A percentile compares a stretch with the other conserved stretches of the same genome.
Evolutionary conservation across 345 rosid genomes (phyloP).

Genomic region (Zanthoxylum bungeanum): DNA sequence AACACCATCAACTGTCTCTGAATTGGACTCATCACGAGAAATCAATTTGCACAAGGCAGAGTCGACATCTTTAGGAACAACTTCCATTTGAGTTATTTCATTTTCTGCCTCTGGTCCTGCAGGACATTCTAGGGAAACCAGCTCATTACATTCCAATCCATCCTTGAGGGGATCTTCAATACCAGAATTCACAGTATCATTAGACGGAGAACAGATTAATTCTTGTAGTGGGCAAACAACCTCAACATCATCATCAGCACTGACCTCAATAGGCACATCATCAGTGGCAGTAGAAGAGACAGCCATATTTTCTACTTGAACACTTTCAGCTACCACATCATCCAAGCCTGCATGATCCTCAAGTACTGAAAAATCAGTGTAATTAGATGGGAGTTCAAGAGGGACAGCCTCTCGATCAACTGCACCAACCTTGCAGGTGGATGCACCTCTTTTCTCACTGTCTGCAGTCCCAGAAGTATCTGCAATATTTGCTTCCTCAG

Average conservation of each 20-base stretch:
- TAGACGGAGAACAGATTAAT: conserved; percentile 32
- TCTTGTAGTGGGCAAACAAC: conserved; percentile 28
- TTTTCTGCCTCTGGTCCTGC: conserved; percentile 29
- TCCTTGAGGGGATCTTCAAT: conserved; percentile 27
- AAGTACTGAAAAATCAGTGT: conserved; percentile 20
- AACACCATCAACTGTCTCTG: conserved; percentile 17
- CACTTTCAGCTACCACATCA: conserved; percentile 29
- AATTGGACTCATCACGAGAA: conserved; percentile 15
- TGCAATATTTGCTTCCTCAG: conserved; percentile 20
- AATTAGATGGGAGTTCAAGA: conserved; percentile 18
- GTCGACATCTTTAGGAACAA: conserved; percentile 21
- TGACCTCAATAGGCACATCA: conserved; percentile 9
- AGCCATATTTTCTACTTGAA: conserved; percentile 22
- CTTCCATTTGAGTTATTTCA: conserved; percentile 32
- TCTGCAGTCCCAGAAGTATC: conserved; percentile 12
- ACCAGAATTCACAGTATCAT: conserved; percentile 18
- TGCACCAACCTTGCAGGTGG: conserved; percentile 9
- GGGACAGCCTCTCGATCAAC: conserved; percentile 20
- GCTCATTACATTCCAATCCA: conserved; percentile 24
- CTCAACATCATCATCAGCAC: conserved; percentile 25
- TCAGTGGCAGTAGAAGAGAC: conserved; percentile 19
- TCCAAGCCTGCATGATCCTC: conserved; percentile 31
- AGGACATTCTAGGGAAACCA: conserved; percentile 24
- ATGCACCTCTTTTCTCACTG: conserved; percentile 17
- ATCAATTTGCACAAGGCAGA: conserved; percentile 5